A percentile compares a stretch with the other conserved stretches of the same genome.
These are phyloP conservation scores for Phylloporus sp. DNA, from an alignment of 768 basidiomycete genomes.

Conservation along the genomic window DNA sequence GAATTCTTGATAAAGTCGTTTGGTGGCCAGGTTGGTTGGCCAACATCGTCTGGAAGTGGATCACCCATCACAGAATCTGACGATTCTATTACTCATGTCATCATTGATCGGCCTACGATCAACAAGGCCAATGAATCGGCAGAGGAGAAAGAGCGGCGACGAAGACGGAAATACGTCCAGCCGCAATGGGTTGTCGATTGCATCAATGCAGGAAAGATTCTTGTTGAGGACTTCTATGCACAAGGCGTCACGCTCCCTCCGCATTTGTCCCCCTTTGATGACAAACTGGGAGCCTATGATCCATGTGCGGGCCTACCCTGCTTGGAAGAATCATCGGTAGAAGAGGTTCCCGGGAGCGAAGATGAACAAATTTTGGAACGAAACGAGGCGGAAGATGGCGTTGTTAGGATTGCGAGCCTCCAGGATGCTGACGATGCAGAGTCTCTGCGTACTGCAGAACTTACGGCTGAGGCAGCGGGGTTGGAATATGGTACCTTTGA, in stretches of 20 bases:
- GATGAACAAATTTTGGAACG: constrained; percentile 23
- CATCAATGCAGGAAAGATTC: constrained; percentile 79
- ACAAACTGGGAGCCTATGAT: constrained; percentile 70
- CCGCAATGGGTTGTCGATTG: constrained; percentile 99
- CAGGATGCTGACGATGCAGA: constrained; percentile 50
- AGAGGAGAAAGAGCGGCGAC: constrained; percentile 56
- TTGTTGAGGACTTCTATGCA: constrained; percentile 79
- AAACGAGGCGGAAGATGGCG: constrained; percentile 20
- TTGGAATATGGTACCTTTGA: constrained; percentile 77
- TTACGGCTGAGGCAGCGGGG: constrained; percentile 87
- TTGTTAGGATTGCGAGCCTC: constrained; percentile 28
- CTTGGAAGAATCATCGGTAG: constrained; percentile 23
- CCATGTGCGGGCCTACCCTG: constrained; percentile 40
- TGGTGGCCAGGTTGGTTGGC: constrained; percentile 91
- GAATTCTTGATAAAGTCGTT: constrained; percentile 92
- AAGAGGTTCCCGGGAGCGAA: constrained; percentile 28
- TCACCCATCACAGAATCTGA: constrained; percentile 77
- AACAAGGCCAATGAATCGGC: constrained; percentile 44
- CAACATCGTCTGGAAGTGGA: constrained; percentile 71
- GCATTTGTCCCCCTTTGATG: constrained; percentile 93
- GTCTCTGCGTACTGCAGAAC: constrained; percentile 77
- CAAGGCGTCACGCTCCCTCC: constrained; percentile 88
- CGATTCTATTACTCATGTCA: constrained; percentile 86
- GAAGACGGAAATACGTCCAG: constrained; percentile 82
- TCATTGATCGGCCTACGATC: constrained; percentile 81